A percentile compares a stretch with the other conserved stretches of the same genome.
Conservation (phyloP, 2,329 filamentous ascomycete genomes). For the Didymella segeticola region DNA sequence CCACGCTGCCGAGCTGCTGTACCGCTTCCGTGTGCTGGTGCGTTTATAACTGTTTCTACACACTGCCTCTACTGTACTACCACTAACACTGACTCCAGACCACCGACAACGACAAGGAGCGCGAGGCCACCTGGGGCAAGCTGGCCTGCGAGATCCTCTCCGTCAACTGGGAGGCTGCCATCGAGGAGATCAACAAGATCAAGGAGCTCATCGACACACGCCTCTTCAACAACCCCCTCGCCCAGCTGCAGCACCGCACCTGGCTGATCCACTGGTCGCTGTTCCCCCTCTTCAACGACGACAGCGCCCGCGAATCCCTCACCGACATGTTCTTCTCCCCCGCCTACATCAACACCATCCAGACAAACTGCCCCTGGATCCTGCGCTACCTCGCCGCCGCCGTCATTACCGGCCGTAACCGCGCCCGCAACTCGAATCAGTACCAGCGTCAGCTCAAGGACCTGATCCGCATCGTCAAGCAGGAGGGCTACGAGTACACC, state of each 20-base stretch:
- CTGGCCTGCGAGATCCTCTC: slow-evolving; percentile 94
- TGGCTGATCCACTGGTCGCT: slow-evolving; percentile 98
- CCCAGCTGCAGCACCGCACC: slow-evolving; percentile 93
- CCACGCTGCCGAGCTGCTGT: slow-evolving; percentile 88
- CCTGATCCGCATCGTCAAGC: slow-evolving; percentile 90
- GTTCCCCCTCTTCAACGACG: slow-evolving; percentile 99
- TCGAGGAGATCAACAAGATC: slow-evolving; percentile 70
- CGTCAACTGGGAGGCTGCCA: slow-evolving; percentile 89
- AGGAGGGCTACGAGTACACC: slow-evolving; percentile 96
- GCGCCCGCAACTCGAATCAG: slow-evolving; percentile 77
- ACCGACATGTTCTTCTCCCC: slow-evolving; percentile 97
- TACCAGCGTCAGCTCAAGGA: slow-evolving; percentile 99
- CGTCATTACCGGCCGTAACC: slow-evolving; percentile 83
- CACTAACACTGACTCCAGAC: slow-evolving; percentile 56
- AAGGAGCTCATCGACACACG: slow-evolving; percentile 85
- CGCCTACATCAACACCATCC: slow-evolving; percentile 98
- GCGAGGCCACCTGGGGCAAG: slow-evolving; percentile 96
- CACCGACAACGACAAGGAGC: slow-evolving; percentile 97
- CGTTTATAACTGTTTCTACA: slow-evolving; percentile 13
- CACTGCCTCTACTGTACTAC: no score
- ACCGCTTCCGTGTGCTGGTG: slow-evolving; percentile 91
- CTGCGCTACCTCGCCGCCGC: slow-evolving; percentile 91
- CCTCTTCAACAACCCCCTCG: slow-evolving; percentile 94
- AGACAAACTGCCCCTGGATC: slow-evolving; percentile 96
- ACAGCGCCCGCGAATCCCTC: slow-evolving; percentile 85